Base-by-base conservation (phyloP, 345 rosid genomes). In the sweet orange (Citrus sinensis) region DNA sequence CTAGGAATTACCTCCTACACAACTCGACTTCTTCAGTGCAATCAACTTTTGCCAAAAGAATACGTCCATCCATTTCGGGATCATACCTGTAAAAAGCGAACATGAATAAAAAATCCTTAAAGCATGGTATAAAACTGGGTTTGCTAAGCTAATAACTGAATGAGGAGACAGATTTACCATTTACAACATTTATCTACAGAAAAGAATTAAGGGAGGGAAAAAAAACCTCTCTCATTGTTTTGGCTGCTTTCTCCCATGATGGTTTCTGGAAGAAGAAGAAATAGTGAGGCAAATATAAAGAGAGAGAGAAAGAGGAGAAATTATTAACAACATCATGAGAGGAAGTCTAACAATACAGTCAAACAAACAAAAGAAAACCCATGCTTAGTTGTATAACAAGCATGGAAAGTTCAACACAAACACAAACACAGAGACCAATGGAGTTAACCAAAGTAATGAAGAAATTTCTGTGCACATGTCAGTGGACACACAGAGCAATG, bases 191-290 rank as follows among this genome's bases (percentile, higher is more conserved):
- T 46, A 49, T 76, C 17, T 29, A 29, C 30, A 29, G 30, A 29
- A 29, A 29, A 29, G 30, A 29, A 29, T 29, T 29, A 29, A 29
- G 30, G 30, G 30, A 29, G 30, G 30, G 30, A 29, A 29, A 29
- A 29, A 29, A 29, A 29, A 29, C 30, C 30, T 29, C 29, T 82
- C 87, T 89, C 74, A 94, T 84, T 81, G 86, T 88, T 78, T 87
- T 90, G 63, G 98, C 97, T 70, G 99, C 92, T 78, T 89, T 96
- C 87, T 96, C 99, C 99, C 99, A 96, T 22, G 99, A 92, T 64
- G 98, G 94, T 92, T 92, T 97, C 99, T 97, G 93, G 79, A 64
- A 88, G 68, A 75, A 69, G 79, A 76, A 35, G 69, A 74, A 68
- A 65, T 10, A 79, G 77, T 67, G 56, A 79, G 78, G 35, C 61